Base-by-base conservation (phyloP, 176 grass and related monocot species). In the Tuctoria greenei region DNA sequence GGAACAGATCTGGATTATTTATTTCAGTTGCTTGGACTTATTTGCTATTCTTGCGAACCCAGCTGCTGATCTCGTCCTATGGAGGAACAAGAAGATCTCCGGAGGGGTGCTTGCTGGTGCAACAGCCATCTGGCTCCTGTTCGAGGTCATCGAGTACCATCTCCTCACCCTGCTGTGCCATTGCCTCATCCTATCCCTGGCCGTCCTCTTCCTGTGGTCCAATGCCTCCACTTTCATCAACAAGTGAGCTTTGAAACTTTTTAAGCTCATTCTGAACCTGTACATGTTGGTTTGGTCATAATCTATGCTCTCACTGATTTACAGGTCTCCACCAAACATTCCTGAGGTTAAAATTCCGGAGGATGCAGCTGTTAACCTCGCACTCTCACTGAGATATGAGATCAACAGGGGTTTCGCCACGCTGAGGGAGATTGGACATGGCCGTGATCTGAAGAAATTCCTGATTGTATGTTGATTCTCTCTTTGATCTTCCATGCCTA, bases 71-170 rank as follows among this genome's bases (percentile, higher is more conserved):
- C 82, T 93, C 56, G 85, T 97, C 47, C 79, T 97, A 35, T 97
- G 95, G 95, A 97, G 88, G 88, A 89, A 97, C 86, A 97, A 93
- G 83, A 97, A 68, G 72, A 83, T 93, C 28, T 97, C 95, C 0
- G 88, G 78, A 1, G 82, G 81, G 20, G 86, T 87, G 47, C 91
- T 97, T 0, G 82, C 81, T 0, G 83, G 81, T 0, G 88, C 88
- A 5, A 97, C 94, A 4, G 71, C 84, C 69, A 80, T 93, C 69
- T 97, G 94, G 94, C 66, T 97, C 40, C 71, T 97, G 57, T 97
- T 97, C 64, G 94, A 93, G 81, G 78, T 97, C 57, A 79, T 97
- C 74, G 94, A 97, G 10, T 97, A 93, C 81, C 79, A 83, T 12
- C 75, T 97, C 40, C 86, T 97, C 21, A 86, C 88, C 39, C 61